Conservation (phyloP, 2,329 filamentous ascomycete species). For the Tothia fuscella region DNA sequence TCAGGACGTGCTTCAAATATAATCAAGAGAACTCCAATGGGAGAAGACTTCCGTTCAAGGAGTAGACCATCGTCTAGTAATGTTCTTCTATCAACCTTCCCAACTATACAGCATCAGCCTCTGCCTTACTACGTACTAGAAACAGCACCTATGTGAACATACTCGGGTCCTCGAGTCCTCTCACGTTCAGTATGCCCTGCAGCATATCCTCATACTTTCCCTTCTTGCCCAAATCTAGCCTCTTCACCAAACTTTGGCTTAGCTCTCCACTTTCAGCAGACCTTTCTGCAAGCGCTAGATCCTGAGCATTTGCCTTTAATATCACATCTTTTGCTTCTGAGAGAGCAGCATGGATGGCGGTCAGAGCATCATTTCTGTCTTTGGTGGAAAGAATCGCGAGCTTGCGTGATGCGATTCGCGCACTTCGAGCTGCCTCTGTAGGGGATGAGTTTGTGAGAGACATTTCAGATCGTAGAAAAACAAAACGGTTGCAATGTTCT, state of each 20-base stretch:
- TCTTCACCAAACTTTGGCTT: constrained; percentile 72
- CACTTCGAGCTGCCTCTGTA: constrained; percentile 61
- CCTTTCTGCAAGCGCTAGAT: constrained; percentile 61
- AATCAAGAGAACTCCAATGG: constrained; percentile 93
- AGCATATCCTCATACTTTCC: constrained; percentile 99
- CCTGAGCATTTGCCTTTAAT: constrained; percentile 72
- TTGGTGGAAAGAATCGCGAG: constrained; percentile 66
- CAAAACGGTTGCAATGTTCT: too few relatives aligned
- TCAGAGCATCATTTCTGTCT: constrained; percentile 75
- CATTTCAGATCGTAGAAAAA: too few relatives aligned
- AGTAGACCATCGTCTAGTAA: constrained; percentile 75
- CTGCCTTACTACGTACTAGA: too few relatives aligned
- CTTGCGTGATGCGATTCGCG: constrained; percentile 68
- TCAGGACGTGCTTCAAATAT: constrained; percentile 97
- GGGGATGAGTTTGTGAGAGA: constrained; percentile 81
- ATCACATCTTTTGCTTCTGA: constrained; percentile 58
- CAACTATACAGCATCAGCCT: too few relatives aligned
- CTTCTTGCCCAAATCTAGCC: constrained; percentile 71
- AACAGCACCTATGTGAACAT: constrained; percentile 27
- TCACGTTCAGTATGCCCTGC: constrained; percentile 82
- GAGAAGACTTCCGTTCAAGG: constrained; percentile 80
- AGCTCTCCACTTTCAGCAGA: constrained; percentile 66
- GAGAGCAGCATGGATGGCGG: constrained; percentile 70
- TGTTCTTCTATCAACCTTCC: constrained; percentile 71
- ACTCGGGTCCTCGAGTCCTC: constrained; percentile 75